Evolutionary conservation across 176 grass and related monocot species (phyloP).

Genomic region (Musa beccarii): DNA sequence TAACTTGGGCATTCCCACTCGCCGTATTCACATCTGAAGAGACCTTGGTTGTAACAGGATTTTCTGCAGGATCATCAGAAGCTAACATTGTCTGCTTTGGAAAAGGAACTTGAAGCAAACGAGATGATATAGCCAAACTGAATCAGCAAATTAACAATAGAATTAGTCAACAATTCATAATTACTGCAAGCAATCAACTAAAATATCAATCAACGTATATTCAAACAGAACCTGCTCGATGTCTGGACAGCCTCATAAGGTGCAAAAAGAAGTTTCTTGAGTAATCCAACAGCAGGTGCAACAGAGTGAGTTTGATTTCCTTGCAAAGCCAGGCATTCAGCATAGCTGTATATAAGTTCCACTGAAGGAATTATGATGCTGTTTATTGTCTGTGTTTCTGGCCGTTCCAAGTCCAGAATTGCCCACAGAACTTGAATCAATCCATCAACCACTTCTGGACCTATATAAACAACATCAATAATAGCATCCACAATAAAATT

Average conservation of each 20-base stretch:
- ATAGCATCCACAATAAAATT: background rate
- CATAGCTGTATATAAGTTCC: slow-evolving; percentile 94
- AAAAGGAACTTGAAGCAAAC: slow-evolving; percentile 97
- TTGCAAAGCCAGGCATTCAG: slow-evolving; percentile 72
- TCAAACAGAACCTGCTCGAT: slow-evolving; percentile 66
- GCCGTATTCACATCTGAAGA: slow-evolving; percentile 42
- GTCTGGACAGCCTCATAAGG: slow-evolving; percentile 95
- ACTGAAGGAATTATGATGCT: slow-evolving; percentile 87
- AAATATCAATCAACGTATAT: background rate
- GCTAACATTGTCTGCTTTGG: slow-evolving; percentile 96
- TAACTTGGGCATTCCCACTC: slow-evolving; percentile 54
- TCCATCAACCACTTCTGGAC: slow-evolving; percentile 71
- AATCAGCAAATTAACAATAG: slow-evolving; percentile 13
- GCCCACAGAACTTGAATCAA: slow-evolving; percentile 96
- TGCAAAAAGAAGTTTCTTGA: slow-evolving; percentile 92
- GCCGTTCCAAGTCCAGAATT: slow-evolving; percentile 83
- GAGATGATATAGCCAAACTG: slow-evolving; percentile 97
- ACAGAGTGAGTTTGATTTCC: slow-evolving; percentile 62
- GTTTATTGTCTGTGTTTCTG: slow-evolving; percentile 93
- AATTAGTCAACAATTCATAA: background rate
- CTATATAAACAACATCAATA: slow-evolving; percentile 35
- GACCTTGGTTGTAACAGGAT: slow-evolving; percentile 33
- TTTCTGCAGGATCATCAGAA: slow-evolving; percentile 74
- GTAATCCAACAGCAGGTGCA: slow-evolving; percentile 65
- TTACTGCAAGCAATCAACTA: background rate